Conservation (phyloP, 352 stramenopile genomes). For the Globisporangium splendens region DNA sequence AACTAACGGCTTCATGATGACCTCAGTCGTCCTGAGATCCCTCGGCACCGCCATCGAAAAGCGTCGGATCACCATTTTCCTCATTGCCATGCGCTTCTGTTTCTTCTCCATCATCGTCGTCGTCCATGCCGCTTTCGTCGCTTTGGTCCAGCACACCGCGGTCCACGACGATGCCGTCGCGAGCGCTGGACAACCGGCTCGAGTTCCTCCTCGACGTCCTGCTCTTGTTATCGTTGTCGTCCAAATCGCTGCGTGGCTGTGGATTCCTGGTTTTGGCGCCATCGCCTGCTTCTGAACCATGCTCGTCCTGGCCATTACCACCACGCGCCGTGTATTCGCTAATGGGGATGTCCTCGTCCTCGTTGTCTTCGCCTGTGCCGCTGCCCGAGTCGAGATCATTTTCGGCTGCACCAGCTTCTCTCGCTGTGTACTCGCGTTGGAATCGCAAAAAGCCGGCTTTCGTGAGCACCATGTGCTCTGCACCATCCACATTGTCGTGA, state of each 20-base stretch:
- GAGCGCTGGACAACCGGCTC: neutral
- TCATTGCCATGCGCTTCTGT: neutral
- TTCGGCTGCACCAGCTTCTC: constrained; percentile 26
- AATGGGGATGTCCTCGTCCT: constrained; percentile 13
- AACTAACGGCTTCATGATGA: too few relatives aligned
- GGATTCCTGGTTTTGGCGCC: neutral
- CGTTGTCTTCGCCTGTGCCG: constrained; percentile 22
- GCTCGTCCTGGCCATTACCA: neutral
- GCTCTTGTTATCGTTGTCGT: neutral
- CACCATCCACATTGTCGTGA: constrained; percentile 13
- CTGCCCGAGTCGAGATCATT: constrained; percentile 30
- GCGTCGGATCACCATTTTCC: neutral
- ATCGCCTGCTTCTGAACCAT: neutral
- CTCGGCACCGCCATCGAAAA: too few relatives aligned
- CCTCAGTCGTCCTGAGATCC: too few relatives aligned
- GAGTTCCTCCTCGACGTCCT: neutral
- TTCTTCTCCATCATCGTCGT: constrained; percentile 11
- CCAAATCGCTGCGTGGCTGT: too few relatives aligned
- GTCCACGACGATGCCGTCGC: constrained; percentile 21
- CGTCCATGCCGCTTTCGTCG: constrained; percentile 23
- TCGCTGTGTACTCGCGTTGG: constrained; percentile 39
- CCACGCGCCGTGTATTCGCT: neutral
- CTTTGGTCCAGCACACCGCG: constrained; percentile 25
- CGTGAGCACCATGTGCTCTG: constrained; percentile 24
- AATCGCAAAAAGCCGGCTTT: constrained; percentile 54